Percentiles rank a stretch among this genome's conserved stretches.
phyloP scores from a whole-genome alignment of 2,329 filamentous ascomycete genomes.

The Tolypocladium capitatum region DNA sequence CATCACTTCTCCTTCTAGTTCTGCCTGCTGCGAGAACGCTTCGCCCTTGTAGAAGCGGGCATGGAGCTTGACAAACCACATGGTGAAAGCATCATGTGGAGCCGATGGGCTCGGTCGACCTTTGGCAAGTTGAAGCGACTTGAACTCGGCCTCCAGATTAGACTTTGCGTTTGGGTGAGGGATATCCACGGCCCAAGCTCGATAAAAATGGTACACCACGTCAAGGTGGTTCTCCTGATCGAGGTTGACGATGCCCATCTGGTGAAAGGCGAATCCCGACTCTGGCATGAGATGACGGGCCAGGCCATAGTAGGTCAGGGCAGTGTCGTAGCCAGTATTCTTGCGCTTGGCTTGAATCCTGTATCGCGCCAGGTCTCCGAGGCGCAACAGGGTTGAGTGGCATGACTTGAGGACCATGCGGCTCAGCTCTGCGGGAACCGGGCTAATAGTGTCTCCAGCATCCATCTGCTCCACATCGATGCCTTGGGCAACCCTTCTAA shows the following conservation, averaged over 20 bases:
- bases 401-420: conserved; percentile 58
- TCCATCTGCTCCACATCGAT: conserved; percentile 29
- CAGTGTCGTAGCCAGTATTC: conserved; percentile 63
- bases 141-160: conserved; percentile 73
- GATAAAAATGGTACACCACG: conserved; percentile 80
- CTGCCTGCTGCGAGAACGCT: conserved; percentile 60
- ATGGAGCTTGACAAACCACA: conserved; percentile 79
- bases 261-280: conserved; percentile 76
- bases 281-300: conserved; percentile 66
- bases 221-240: conserved; percentile 69
- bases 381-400: conserved; percentile 69
- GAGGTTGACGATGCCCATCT: conserved; percentile 75
- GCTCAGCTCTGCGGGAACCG: conserved; percentile 36
- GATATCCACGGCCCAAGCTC: conserved; percentile 59
- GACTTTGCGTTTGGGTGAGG: conserved; percentile 61
- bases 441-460: conserved; percentile 28
- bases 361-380: conserved; percentile 86
- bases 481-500: conserved; percentile 28
- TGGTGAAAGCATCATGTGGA: conserved; percentile 50
- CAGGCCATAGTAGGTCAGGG: conserved; percentile 72
- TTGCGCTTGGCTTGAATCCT: conserved; percentile 61
- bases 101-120: conserved; percentile 29
- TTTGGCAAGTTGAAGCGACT: conserved; percentile 29
- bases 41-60: conserved; percentile 71
- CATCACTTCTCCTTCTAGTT: conserved; percentile 76